phyloP scores from a whole-genome alignment of 1,139 yeast species.

The Nadsonia commutata region DNA sequence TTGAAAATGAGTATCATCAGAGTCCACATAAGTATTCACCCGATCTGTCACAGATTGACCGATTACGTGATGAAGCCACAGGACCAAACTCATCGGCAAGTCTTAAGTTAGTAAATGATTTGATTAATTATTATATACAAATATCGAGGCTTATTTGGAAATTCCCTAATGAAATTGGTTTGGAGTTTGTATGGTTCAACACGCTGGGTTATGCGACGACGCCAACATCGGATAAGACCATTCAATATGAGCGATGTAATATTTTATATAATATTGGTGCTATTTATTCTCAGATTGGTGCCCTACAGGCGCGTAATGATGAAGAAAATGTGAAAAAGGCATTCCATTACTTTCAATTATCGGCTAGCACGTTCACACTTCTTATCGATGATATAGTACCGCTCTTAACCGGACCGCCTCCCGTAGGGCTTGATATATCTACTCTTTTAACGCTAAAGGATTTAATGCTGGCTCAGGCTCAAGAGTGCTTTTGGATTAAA shows the following conservation, averaged over 20 bases:
- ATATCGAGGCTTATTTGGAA: constrained; percentile 24
- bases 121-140: constrained; percentile 22
- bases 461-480: constrained; percentile 74
- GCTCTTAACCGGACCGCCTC: constrained; percentile 18
- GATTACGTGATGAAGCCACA: constrained; percentile 23
- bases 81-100: constrained; percentile 18
- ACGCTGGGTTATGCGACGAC: constrained; percentile 44
- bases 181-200: constrained; percentile 58
- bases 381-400: constrained; percentile 22
- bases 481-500: constrained; percentile 72
- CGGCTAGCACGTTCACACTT: constrained; percentile 53
- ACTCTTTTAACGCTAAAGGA: constrained; percentile 29
- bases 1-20: constrained; percentile 51
- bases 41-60: constrained; percentile 35
- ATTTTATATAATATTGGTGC: constrained; percentile 58
- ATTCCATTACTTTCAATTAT: constrained; percentile 44
- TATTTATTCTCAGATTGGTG: constrained; percentile 42
- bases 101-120: constrained; percentile 15
- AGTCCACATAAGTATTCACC: constrained; percentile 39
- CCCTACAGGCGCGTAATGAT: constrained; percentile 23
- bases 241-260: constrained; percentile 37
- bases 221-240: constrained; percentile 11
- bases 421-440: constrained; percentile 31
- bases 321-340: constrained; percentile 48
- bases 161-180: constrained; percentile 25